A percentile compares a stretch with the other conserved stretches of the same genome.
Evolutionary conservation across 805 yeast genomes (phyloP).

Genomic region (Sugiyamaella qingdaonensis): DNA sequence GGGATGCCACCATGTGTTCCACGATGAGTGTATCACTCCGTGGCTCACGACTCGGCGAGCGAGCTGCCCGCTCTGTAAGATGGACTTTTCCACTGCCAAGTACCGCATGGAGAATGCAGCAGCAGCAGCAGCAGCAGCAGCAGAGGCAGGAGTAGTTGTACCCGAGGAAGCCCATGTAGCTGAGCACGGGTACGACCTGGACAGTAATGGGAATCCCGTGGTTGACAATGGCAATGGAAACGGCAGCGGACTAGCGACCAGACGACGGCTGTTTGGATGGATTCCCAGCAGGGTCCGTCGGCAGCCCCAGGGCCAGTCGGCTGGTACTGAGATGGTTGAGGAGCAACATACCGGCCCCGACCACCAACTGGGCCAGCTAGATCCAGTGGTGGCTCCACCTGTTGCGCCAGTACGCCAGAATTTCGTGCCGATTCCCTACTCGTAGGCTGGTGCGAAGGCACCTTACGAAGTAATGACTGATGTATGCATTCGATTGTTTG

Average conservation of each 20-base stretch:
- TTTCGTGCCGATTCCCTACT: not conserved
- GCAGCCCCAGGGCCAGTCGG: not conserved
- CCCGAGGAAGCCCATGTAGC: conserved; percentile 6
- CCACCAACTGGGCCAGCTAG: too few species aligned
- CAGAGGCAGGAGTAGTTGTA: not conserved
- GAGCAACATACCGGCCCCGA: not conserved
- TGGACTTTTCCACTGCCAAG: conserved; percentile 43
- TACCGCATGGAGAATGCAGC: conserved; percentile 7
- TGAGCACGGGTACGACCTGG: not conserved
- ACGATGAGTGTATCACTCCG: conserved; percentile 72
- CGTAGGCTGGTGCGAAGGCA: not conserved
- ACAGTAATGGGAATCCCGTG: not conserved
- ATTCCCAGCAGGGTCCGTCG: not conserved
- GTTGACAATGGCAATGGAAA: not conserved
- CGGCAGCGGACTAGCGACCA: not conserved
- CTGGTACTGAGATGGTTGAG: not conserved
- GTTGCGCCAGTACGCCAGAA: not conserved
- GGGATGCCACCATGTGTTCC: conserved; percentile 80
- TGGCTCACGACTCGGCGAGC: conserved; percentile 75
- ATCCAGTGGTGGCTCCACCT: not conserved
- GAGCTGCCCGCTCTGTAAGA: conserved; percentile 80
- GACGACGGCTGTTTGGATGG: not conserved
- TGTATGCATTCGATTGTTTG: too few species aligned
- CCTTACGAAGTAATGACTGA: too few species aligned
- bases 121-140: conserved; percentile 6